Conservation (phyloP, 768 basidiomycete species). For the Mycena rebaudengoi region DNA sequence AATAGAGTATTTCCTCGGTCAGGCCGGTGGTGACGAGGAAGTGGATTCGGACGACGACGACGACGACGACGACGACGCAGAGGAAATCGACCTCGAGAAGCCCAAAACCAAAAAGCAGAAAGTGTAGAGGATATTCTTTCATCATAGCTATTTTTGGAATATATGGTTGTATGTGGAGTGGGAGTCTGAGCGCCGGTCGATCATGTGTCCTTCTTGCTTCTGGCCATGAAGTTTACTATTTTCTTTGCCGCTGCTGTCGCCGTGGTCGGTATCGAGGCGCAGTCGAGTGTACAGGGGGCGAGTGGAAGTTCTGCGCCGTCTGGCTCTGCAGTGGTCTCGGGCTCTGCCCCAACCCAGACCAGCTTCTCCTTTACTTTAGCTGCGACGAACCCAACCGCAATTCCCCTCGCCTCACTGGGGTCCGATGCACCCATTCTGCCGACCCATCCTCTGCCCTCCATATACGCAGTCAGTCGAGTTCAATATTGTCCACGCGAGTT, state of each 20-base stretch:
- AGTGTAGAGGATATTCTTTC: slow-evolving; percentile 46
- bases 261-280: slow-evolving; percentile 52
- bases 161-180: neutral
- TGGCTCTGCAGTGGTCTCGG: slow-evolving; percentile 12
- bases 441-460: slow-evolving; percentile 56
- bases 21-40: slow-evolving; percentile 65
- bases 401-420: slow-evolving; percentile 61
- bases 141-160: slow-evolving; percentile 14
- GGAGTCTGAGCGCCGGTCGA: too few relatives aligned
- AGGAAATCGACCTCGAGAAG: slow-evolving; percentile 90
- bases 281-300: too few relatives aligned
- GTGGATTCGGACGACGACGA: slow-evolving; percentile 71
- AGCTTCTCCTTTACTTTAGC: slow-evolving; percentile 53
- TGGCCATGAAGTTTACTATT: slow-evolving; percentile 42
- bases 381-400: slow-evolving; percentile 67
- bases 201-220: slow-evolving; percentile 1
- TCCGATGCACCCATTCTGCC: slow-evolving; percentile 50
- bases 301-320: too few relatives aligned
- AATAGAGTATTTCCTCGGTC: slow-evolving; percentile 84
- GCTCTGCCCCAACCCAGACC: slow-evolving; percentile 32
- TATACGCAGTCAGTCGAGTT: slow-evolving; percentile 37
- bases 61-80: slow-evolving; percentile 79
- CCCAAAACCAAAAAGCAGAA: slow-evolving; percentile 80
- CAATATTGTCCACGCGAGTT: neutral
- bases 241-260: slow-evolving; percentile 46